Base-by-base conservation (phyloP, 2,329 filamentous ascomycete species). In the Rhinocladiella similis region DNA sequence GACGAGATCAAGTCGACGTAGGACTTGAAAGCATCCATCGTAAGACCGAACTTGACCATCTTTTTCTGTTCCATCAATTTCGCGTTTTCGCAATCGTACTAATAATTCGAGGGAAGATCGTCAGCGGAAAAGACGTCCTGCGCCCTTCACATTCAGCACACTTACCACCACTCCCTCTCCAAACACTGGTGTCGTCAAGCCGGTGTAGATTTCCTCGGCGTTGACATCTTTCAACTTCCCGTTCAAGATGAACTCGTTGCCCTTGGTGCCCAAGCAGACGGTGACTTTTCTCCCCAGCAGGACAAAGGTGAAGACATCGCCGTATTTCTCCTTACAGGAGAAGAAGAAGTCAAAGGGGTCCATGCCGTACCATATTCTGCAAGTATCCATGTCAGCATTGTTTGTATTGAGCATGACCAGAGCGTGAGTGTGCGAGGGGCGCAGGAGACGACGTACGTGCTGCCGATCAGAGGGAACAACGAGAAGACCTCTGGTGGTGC, bases 61-160 rank as follows among this genome's bases (percentile, higher is more conserved):
- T 94, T 94, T 80, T 96, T 96, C 80, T 96, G 91, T 77, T 96
- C 91, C 90, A 96, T 95, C 68, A 96, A 82, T 77, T 95, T 96
- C 54, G 89, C 82, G 68, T 95, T 95, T 29, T 91, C 90, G 74
- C 90, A 95, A 72, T 96, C 91, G 69, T 96, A 96, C 41, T 54
- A 29, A n/a, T n/a, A n/a, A 20, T 19, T 6, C 22, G 95, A 88
- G 13, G 47, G 18, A 5, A n/a, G 29, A 7, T 33, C 20, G 41
- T 56, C 42, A 56, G 53, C 49, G 6, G 7, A 25, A 25, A 5
- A 7, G 18, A 29, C 27, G 45, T n/a, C 6, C 18, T 48, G 12
- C 46, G 18, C 6, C 22, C 3, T 1, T 6, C 1, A n/a, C 14
- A 5, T n/a, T 35, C 12, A 10, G 46, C 16, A 18, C 13, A 55